Evolutionary conservation across 2,329 filamentous ascomycete genomes (phyloP), one percentile per base, ranked within the genome.

Genomic region (Trichoderma oligosporum): DNA sequence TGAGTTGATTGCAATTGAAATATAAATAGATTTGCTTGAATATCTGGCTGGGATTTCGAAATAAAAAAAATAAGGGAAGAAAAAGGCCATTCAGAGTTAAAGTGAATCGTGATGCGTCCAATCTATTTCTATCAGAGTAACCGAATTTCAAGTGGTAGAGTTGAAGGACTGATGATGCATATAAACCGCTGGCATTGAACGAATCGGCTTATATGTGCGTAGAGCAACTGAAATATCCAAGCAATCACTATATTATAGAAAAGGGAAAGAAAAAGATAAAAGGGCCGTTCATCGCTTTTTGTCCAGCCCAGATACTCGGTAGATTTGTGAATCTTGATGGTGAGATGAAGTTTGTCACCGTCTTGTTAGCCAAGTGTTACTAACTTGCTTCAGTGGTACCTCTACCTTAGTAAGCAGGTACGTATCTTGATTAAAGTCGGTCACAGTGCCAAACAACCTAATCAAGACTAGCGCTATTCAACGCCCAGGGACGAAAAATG

Each of bases 401-500:
- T 31, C 27, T n/a, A n/a, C n/a, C n/a, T n/a, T n/a, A 14, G 38
- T 20, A 41, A 44, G 12, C 20, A 12, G 48, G 33, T 52, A 36
- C 36, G 38, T 54, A 33, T 16, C 25, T 24, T 35, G 7, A 46
- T 11, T n/a, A 12, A 18, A 16, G 31, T 39, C 22, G 27, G 27
- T 33, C 27, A 42, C 44, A 42, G 44, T 25, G 35, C 25, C 44
- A 20, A 47, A 16, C 8, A 16, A 35, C 42, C 53, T 20, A 24
- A 57, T 57, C n/a, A 49, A 47, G 58, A 41, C 54, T 60, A 60
- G 58, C 58, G 58, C 54, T 6, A 24, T 48, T 45, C 27, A 29
- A 18, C 49, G 42, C 35, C 36, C 42, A 49, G 51, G 45, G 44
- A 48, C 42, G 42, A 56, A 59, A 56, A 59, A 59, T 49, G 44